Evolutionary conservation across 495 filamentous ascomycete genomes (phyloP), one percentile per base, ranked within the genome.

Genomic region (Penicillium taxi): DNA sequence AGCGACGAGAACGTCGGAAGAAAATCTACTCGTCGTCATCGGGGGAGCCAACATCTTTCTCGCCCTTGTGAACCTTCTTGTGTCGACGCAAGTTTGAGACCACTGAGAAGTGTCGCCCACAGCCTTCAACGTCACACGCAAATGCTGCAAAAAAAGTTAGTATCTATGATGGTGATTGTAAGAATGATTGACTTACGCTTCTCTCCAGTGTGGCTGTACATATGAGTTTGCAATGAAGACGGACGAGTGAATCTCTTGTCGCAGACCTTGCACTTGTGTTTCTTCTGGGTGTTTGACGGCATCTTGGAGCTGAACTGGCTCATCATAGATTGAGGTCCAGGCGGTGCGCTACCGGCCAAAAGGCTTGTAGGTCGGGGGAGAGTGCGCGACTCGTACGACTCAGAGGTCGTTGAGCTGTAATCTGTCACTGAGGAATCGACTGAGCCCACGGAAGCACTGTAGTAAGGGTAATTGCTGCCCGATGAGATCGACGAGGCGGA

Each of bases 191-290:
- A n/a, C 89, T 81, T 75, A 96, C 89, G 91, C 66, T 98, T 98
- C 62, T 98, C 93, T 52, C 91, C 91, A 33, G 91, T 98, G 59
- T 98, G 91, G 58, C 88, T 95, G 64, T 98, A 98, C 80, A 96
- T 96, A 54, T 98, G 91, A 16, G 91, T 98, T 50, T 96, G 93
- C 21, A 98, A 61, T 5, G 91, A 98, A 54, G 90, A 96, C 1
- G 91, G 91, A 25, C 91, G 77, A 7, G 91, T 96, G 60, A 98
- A 98, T 6, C 91, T 79, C 77, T 98, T 98, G 65, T 96, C 91
- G 70, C 91, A 98, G 33, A 98, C 85, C 71, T 96, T 96, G 74
- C 91, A 98, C 66, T 95, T 96, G 68, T 98, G 91, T 72, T 96
- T 98, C 78, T 98, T 98, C 55, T 96, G 90, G 18, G 91, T 88